Percentiles rank a stretch among this genome's conserved stretches.
phyloP scores from a whole-genome alignment of 2,329 filamentous ascomycete genomes.

The Cercospora beticola region DNA sequence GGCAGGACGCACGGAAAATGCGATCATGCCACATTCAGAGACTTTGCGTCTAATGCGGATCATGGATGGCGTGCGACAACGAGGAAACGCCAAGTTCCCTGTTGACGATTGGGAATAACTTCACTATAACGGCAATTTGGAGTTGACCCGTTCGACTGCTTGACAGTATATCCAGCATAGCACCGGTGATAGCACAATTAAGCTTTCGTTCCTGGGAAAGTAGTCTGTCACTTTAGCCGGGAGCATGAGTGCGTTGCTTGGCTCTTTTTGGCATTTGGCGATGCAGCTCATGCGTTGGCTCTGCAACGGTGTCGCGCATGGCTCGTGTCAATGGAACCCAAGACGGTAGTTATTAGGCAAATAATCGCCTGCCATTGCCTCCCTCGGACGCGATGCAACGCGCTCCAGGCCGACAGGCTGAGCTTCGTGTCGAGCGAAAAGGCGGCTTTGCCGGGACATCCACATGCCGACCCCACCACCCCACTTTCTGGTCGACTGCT shows the following conservation, averaged over 20 bases:
- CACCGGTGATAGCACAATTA: no score
- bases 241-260: background rate
- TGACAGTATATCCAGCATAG: background rate
- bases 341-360: slow-evolving; percentile 1
- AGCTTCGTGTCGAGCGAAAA: background rate
- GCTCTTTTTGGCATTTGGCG: background rate
- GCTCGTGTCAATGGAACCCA: slow-evolving; percentile 2
- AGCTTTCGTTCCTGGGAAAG: slow-evolving; percentile 2
- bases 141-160: background rate
- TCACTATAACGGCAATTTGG: background rate
- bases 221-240: slow-evolving; percentile 1
- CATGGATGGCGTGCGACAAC: slow-evolving; percentile 49
- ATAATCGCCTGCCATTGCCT: background rate
- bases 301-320: background rate
- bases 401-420: background rate
- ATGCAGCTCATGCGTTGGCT: background rate
- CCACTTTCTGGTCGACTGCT: background rate
- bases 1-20: slow-evolving; percentile 42
- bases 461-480: slow-evolving; percentile 9
- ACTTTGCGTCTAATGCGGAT: slow-evolving; percentile 49
- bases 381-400: background rate
- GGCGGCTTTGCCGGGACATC: background rate
- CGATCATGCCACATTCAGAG: slow-evolving; percentile 49
- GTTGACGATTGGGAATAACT: slow-evolving; percentile 15
- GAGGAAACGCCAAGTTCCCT: slow-evolving; percentile 36